Evolutionary conservation across 1,284 basidiomycete species (phyloP).

Genomic region (Malassezia restricta): DNA sequence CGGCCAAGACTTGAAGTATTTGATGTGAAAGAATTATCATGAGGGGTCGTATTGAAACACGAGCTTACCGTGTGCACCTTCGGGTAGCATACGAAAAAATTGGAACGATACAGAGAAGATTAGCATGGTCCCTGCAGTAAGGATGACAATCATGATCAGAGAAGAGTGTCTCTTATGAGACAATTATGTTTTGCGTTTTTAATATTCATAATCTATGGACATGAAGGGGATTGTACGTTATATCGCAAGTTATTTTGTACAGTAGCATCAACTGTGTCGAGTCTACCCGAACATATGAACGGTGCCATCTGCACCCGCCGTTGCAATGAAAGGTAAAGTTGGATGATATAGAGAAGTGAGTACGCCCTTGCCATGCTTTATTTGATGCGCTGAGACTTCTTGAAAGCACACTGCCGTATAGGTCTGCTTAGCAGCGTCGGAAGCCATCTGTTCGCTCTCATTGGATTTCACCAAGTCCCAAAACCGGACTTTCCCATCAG

Average conservation of each 20-base stretch:
- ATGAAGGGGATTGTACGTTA: not conserved
- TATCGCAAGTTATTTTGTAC: not conserved
- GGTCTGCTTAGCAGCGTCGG: not conserved
- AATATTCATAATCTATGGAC: not conserved
- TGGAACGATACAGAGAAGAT: slow-evolving; percentile 48
- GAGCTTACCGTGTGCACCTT: slow-evolving; percentile 6
- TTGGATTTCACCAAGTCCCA: slow-evolving; percentile 68
- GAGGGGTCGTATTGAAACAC: not conserved
- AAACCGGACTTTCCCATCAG: slow-evolving; percentile 85
- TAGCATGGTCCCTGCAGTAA: slow-evolving; percentile 47
- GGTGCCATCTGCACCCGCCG: slow-evolving; percentile 86
- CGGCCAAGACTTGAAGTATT: not conserved
- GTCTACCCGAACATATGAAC: slow-evolving; percentile 59
- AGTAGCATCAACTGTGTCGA: not conserved
- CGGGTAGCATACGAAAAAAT: slow-evolving; percentile 35
- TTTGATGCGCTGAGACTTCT: slow-evolving; percentile 69
- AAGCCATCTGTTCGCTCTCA: slow-evolving; percentile 30
- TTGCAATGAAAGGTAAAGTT: slow-evolving; percentile 72
- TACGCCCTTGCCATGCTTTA: slow-evolving; percentile 76
- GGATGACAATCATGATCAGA: slow-evolving; percentile 36
- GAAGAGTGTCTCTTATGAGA: slow-evolving; percentile 18
- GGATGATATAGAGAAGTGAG: slow-evolving; percentile 74
- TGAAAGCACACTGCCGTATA: slow-evolving; percentile 59
- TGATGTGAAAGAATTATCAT: not conserved
- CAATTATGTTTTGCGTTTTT: slow-evolving; percentile 16